Conservation (phyloP, 176 grass and related monocot genomes). For the Juncus effusus region DNA sequence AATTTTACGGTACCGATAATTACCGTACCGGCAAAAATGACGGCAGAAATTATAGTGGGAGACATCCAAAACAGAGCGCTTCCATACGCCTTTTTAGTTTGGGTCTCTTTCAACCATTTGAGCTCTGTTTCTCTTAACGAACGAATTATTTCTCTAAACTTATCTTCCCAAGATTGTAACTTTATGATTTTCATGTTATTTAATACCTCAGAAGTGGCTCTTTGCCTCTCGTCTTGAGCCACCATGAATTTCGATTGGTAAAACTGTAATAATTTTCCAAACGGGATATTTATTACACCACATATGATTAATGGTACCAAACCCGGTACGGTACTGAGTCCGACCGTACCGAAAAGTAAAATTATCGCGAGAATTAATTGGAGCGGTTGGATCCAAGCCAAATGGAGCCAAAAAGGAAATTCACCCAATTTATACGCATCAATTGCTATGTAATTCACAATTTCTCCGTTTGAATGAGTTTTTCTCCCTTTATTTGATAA, state of each 20-base stretch:
- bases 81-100: conserved; percentile 63
- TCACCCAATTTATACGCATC: conserved; percentile 77
- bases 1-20: conserved; percentile 38
- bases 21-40: conserved; percentile 53
- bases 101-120: conserved; percentile 61
- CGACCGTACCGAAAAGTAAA: conserved; percentile 54
- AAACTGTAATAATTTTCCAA: conserved; percentile 53
- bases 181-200: conserved; percentile 75
- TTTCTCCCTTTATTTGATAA: conserved; percentile 47
- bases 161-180: conserved; percentile 72
- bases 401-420: conserved; percentile 82
- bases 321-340: conserved; percentile 46
- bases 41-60: conserved; percentile 57
- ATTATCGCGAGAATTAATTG: conserved; percentile 62
- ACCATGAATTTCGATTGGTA: conserved; percentile 74
- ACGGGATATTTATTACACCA: conserved; percentile 55
- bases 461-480: conserved; percentile 64
- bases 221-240: conserved; percentile 79
- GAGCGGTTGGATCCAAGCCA: conserved; percentile 62
- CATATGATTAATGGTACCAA: conserved; percentile 45
- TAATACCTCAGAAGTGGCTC: conserved; percentile 72
- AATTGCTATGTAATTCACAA: conserved; percentile 72
- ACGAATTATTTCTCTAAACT: conserved; percentile 37
- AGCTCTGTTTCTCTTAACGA: conserved; percentile 57
- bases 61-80: conserved; percentile 78